Evolutionary conservation across 208 protist genomes (phyloP).

Genomic region (Acanthamoeba divionensis): DNA sequence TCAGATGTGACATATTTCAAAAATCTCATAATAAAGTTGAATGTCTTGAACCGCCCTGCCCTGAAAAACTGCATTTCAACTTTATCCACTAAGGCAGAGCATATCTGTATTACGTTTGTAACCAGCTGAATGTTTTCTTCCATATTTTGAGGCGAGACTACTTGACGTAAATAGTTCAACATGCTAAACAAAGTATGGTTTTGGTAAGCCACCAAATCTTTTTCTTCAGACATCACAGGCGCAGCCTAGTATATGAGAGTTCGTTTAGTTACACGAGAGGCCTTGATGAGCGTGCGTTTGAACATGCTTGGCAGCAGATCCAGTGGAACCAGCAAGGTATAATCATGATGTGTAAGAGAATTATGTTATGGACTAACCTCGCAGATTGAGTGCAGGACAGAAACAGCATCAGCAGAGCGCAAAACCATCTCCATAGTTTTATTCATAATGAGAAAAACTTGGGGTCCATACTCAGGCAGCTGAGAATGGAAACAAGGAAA

Average conservation of each 20-base stretch:
- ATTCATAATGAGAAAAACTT: too few relatives aligned
- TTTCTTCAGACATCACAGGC: not conserved
- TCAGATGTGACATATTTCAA: not conserved
- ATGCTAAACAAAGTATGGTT: constrained; percentile 37
- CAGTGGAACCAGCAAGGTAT: too few relatives aligned
- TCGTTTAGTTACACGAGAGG: not conserved
- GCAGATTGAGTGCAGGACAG: constrained; percentile 9
- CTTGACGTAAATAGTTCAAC: not conserved
- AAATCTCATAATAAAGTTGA: constrained; percentile 43
- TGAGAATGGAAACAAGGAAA: not conserved
- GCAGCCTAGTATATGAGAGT: not conserved
- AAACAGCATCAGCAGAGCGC: not conserved
- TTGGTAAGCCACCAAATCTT: not conserved
- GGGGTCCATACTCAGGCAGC: too few relatives aligned
- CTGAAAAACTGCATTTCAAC: constrained; percentile 1
- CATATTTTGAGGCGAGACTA: not conserved
- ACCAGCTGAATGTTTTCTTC: constrained; percentile 9
- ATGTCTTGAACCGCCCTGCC: not conserved
- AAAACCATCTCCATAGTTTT: constrained; percentile 4
- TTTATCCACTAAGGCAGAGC: constrained; percentile 24
- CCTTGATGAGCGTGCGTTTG: not conserved
- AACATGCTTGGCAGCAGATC: too few relatives aligned
- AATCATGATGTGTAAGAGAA: too few relatives aligned
- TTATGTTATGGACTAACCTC: not conserved
- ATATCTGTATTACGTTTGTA: not conserved